These are phyloP conservation scores for Luffa aegyptiaca DNA, from an alignment of 306 rosid species.

Conservation along the genomic window DNA sequence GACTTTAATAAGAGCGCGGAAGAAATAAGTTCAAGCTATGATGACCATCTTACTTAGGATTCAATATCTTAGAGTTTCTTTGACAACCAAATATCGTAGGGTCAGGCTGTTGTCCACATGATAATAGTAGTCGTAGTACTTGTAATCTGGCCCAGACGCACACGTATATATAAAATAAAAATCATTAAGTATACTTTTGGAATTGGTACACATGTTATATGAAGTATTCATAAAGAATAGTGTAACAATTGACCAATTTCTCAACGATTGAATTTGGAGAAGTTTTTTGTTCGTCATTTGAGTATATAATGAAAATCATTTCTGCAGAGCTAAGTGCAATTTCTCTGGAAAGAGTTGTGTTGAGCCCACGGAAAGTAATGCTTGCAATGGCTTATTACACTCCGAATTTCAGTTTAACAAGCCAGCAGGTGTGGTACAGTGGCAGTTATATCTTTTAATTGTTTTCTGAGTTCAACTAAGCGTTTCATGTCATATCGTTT, in stretches of 20 bases:
- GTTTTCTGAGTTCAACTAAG: background rate
- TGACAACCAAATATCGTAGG: background rate
- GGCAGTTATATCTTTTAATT: background rate
- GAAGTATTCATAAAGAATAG: background rate
- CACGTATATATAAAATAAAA: background rate
- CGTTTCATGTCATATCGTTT: background rate
- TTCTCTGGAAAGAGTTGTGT: slow-evolving; percentile 29
- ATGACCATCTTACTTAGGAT: no score
- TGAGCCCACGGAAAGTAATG: slow-evolving; percentile 63
- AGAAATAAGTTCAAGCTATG: no score
- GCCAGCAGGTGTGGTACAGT: slow-evolving; percentile 49
- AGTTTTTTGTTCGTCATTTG: background rate
- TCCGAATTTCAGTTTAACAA: slow-evolving; percentile 69
- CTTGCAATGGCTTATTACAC: slow-evolving; percentile 49
- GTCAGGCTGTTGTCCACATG: no score
- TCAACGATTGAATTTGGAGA: background rate
- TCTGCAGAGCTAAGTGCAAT: slow-evolving; percentile 45
- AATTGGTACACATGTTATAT: background rate
- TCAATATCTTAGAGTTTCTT: background rate
- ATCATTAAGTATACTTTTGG: background rate
- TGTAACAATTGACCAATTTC: background rate
- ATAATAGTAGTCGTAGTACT: background rate
- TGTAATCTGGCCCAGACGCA: background rate
- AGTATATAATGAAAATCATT: background rate
- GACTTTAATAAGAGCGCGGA: no score